phyloP scores from a whole-genome alignment of 805 yeast genomes.

The Yamadazyma nakazawae region DNA sequence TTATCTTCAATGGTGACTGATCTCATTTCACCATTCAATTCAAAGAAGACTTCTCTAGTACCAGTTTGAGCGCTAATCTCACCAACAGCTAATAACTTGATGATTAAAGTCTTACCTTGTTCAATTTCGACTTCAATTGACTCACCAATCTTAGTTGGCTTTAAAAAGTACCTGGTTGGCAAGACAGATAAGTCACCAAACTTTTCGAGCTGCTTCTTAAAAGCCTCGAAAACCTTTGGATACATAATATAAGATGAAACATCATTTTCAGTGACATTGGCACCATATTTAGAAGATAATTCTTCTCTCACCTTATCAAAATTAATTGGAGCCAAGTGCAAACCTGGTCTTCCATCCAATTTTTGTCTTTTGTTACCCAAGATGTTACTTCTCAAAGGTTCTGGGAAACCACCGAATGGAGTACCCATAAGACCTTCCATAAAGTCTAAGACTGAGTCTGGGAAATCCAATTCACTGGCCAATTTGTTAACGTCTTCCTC shows the following conservation, averaged over 20 bases:
- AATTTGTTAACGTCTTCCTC: conserved; percentile 82
- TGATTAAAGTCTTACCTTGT: conserved; percentile 89
- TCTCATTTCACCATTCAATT: conserved; percentile 97
- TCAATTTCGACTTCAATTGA: conserved; percentile 88
- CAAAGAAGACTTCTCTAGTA: conserved; percentile 93
- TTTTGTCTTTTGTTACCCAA: conserved; percentile 90
- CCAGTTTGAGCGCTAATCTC: conserved; percentile 84
- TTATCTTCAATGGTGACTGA: conserved; percentile 90
- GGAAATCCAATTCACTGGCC: conserved; percentile 94
- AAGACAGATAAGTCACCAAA: conserved; percentile 92
- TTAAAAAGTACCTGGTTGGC: conserved; percentile 88
- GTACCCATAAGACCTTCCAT: conserved; percentile 99
- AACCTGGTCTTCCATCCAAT: conserved; percentile 87
- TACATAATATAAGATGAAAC: conserved; percentile 96
- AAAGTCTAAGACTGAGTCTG: conserved; percentile 96
- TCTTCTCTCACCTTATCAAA: conserved; percentile 69
- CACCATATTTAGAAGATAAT: conserved; percentile 72
- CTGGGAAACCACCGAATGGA: conserved; percentile 99
- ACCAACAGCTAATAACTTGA: conserved; percentile 90
- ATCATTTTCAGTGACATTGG: conserved; percentile 71
- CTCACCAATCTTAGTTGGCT: conserved; percentile 84
- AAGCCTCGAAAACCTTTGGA: conserved; percentile 94
- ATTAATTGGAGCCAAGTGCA: conserved; percentile 82
- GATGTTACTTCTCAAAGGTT: conserved; percentile 90
- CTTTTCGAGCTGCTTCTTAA: conserved; percentile 65